These are phyloP conservation scores for Nakazawaea sp. DNA, from an alignment of 805 yeast species.

Conservation along the genomic window DNA sequence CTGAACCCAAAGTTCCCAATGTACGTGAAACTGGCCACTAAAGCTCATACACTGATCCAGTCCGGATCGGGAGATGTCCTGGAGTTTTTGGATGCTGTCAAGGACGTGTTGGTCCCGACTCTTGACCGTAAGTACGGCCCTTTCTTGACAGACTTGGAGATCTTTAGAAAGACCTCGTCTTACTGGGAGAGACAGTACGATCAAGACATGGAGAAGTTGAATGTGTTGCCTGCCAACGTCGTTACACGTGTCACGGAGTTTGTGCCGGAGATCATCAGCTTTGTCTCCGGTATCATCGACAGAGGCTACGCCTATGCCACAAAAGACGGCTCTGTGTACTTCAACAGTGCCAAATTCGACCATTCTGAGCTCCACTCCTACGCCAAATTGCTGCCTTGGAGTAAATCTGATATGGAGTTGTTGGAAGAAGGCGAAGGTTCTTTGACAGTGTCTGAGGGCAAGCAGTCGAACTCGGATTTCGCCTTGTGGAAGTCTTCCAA, in stretches of 20 bases:
- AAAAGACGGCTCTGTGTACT: conserved; percentile 90
- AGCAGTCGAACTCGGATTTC: conserved; percentile 76
- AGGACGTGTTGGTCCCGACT: conserved; percentile 68
- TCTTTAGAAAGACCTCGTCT: conserved; percentile 77
- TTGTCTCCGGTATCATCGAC: conserved; percentile 64
- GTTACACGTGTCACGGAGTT: conserved; percentile 95
- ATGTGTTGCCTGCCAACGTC: conserved; percentile 77
- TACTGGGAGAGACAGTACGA: conserved; percentile 86
- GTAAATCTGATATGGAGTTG: conserved; percentile 78
- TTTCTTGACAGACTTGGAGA: conserved; percentile 73
- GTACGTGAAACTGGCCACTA: conserved; percentile 59
- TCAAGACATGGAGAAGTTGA: conserved; percentile 77
- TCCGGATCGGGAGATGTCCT: conserved; percentile 19
- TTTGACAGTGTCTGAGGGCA: conserved; percentile 46
- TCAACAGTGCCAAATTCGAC: conserved; percentile 83
- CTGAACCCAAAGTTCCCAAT: conserved; percentile 81
- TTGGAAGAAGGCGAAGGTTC: conserved; percentile 96
- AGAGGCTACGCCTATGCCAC: conserved; percentile 85
- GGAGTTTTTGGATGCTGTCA: conserved; percentile 42
- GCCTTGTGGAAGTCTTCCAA: conserved; percentile 96
- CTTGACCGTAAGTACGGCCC: conserved; percentile 72
- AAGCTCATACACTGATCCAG: conserved; percentile 42
- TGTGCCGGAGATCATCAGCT: conserved; percentile 83
- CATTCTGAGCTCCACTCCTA: conserved; percentile 65
- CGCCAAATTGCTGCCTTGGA: conserved; percentile 98